Evolutionary conservation across 2,329 filamentous ascomycete species (phyloP), one percentile per base, ranked within the genome.

Genomic region (Ophiocordyceps camponoti-saundersi): DNA sequence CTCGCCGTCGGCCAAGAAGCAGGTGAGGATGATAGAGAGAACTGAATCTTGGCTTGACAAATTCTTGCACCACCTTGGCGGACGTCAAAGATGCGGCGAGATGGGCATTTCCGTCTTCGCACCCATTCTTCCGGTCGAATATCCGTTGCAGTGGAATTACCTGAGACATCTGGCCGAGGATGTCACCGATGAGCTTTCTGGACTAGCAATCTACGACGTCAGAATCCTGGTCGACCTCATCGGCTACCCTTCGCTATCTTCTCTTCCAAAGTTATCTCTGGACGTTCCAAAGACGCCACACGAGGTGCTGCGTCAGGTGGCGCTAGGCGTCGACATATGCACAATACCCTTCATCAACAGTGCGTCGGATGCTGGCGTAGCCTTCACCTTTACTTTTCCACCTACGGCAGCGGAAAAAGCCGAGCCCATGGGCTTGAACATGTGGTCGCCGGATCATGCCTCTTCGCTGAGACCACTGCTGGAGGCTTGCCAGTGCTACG

Each of bases 311-410:
- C 73, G 79, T 4, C 85, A 92, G 47, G 66, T 95, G 20, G 68
- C 76, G 0, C 71, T 85, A 1, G 92, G 92, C 6, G 72, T 88
- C 45, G 92, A 98, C 58, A 53, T 95, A 18, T 77, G 92, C 59
- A 79, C 82, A 0, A 63, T 92, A 2, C 81, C 86, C 0, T 92
- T 95, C 57, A 65, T 92, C 46, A 79, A 79, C 46, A 66, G 68
- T 32, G 73, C 78, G 5, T 92, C 89, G 0, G 89, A 98, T 60
- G 79, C 83, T 1, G 92, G 92, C 2, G 80, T 96, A 29, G 88
- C 87, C 1, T 68, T 96, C 20, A 73, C 77, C 20, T 96, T 96
- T 57, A 64, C 66, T 2, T 94, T 96, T 57, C 80, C 85, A 3
- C 55, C 68, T 1, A 51, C 59, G 3, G 41, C 48, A 11, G 29